These are phyloP conservation scores for Tuber borchii DNA, from an alignment of 495 filamentous ascomycete species.

Conservation along the genomic window DNA sequence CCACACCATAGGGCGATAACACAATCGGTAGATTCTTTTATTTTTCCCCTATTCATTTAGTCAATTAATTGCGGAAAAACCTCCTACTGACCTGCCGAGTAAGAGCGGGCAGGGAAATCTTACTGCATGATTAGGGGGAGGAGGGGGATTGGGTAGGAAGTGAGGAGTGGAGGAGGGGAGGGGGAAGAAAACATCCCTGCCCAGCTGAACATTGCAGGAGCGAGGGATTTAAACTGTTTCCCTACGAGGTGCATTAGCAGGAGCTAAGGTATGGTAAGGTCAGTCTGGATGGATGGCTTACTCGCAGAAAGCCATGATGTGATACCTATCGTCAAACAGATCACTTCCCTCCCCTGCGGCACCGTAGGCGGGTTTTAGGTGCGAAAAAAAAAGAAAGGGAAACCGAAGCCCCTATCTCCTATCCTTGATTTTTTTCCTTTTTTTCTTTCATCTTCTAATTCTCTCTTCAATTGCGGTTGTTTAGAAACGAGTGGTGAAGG, in stretches of 20 bases:
- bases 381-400: background rate
- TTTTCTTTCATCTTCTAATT: background rate
- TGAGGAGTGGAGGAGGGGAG: background rate
- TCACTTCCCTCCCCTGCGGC: background rate
- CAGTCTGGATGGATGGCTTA: background rate
- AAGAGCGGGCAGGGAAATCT: background rate
- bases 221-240: slow-evolving; percentile 6
- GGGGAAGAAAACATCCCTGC: background rate
- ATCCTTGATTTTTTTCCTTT: background rate
- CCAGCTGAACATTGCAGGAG: slow-evolving; percentile 1
- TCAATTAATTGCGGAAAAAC: background rate
- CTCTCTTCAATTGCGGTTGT: background rate
- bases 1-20: slow-evolving; percentile 1
- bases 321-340: background rate
- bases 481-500: background rate
- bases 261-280: background rate
- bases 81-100: background rate
- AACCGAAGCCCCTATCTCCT: background rate
- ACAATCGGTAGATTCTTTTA: slow-evolving; percentile 1
- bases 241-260: slow-evolving; percentile 5
- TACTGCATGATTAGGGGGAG: background rate
- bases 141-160: background rate
- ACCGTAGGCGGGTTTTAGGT: background rate
- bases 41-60: background rate
- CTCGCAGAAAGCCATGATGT: slow-evolving; percentile 5